These are phyloP conservation scores for Trichosporon sp. DNA, from an alignment of 1,284 basidiomycete species.

Conservation along the genomic window DNA sequence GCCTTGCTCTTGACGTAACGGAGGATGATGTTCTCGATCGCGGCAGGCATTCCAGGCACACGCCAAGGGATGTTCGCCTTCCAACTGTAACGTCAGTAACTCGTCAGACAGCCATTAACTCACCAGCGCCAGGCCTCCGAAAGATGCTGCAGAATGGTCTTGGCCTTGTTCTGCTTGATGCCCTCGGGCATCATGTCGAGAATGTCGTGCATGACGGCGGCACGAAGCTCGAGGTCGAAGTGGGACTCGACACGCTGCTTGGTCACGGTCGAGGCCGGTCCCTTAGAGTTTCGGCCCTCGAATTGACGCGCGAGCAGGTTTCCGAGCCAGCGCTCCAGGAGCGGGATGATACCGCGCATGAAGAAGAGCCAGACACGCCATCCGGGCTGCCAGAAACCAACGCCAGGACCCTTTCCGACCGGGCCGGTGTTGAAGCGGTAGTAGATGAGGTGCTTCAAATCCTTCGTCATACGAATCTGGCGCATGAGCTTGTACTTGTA, in stretches of 20 bases:
- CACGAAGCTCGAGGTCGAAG: slow-evolving; percentile 95
- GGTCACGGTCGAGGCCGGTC: slow-evolving; percentile 86
- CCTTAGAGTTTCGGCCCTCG: slow-evolving; percentile 95
- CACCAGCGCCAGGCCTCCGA: slow-evolving; percentile 64
- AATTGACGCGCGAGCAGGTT: slow-evolving; percentile 98
- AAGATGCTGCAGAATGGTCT: slow-evolving; percentile 96
- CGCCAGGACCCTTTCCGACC: slow-evolving; percentile 98
- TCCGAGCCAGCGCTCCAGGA: slow-evolving; percentile 96
- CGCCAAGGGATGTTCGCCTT: slow-evolving; percentile 84
- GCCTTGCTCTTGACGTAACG: slow-evolving; percentile 99
- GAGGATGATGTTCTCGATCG: slow-evolving; percentile 98
- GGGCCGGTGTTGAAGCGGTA: slow-evolving; percentile 92
- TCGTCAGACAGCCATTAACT: too few species aligned
- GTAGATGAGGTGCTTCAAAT: slow-evolving; percentile 89
- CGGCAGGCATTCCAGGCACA: slow-evolving; percentile 66
- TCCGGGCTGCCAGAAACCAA: slow-evolving; percentile 99
- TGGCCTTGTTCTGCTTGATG: slow-evolving; percentile 81
- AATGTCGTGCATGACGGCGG: slow-evolving; percentile 99
- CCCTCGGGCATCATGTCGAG: slow-evolving; percentile 96
- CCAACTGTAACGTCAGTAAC: slow-evolving; percentile 60
- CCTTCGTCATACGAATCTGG: slow-evolving; percentile 99
- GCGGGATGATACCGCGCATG: slow-evolving; percentile 96
- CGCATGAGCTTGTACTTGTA: slow-evolving; percentile 97
- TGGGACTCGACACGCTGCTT: slow-evolving; percentile 99
- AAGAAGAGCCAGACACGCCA: slow-evolving; percentile 99